Conservation (phyloP, 164 flowering plant genomes). For the Sextonia rubra region DNA sequence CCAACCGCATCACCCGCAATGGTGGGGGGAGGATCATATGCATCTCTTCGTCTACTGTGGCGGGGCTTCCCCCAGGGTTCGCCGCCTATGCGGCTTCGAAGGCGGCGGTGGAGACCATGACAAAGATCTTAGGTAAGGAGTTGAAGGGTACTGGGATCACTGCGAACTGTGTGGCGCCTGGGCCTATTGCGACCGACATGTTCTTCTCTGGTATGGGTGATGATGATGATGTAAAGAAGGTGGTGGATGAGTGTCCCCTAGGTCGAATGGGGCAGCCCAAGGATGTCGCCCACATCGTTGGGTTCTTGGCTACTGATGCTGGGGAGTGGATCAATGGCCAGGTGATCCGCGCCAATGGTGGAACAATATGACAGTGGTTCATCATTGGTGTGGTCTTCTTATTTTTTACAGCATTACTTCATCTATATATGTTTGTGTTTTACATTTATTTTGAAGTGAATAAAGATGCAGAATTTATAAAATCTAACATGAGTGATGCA, state of each 20-base stretch:
- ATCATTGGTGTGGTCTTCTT: no score
- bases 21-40: conserved; percentile 56
- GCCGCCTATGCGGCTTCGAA: conserved; percentile 55
- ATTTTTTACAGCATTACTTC: no score
- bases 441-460: no score
- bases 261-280: conserved; percentile 40
- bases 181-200: conserved; percentile 54
- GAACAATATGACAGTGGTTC: conserved; percentile 24
- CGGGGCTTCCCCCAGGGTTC: conserved; percentile 24
- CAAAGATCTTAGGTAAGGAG: conserved; percentile 56
- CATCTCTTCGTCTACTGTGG: conserved; percentile 41
- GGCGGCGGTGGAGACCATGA: conserved; percentile 66
- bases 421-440: no score
- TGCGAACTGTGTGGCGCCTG: conserved; percentile 57
- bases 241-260: conserved; percentile 29
- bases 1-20: conserved; percentile 41
- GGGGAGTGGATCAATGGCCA: conserved; percentile 67
- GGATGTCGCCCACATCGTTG: conserved; percentile 51
- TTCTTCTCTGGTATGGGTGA: conserved; percentile 42
- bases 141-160: conserved; percentile 53
- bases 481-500: no score
- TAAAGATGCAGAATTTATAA: no score
- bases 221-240: conserved; percentile 28
- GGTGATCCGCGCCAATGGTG: conserved; percentile 55
- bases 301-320: conserved; percentile 46